Conservation (phyloP, 2,329 filamentous ascomycete species). For the Colletotrichum incanum region DNA sequence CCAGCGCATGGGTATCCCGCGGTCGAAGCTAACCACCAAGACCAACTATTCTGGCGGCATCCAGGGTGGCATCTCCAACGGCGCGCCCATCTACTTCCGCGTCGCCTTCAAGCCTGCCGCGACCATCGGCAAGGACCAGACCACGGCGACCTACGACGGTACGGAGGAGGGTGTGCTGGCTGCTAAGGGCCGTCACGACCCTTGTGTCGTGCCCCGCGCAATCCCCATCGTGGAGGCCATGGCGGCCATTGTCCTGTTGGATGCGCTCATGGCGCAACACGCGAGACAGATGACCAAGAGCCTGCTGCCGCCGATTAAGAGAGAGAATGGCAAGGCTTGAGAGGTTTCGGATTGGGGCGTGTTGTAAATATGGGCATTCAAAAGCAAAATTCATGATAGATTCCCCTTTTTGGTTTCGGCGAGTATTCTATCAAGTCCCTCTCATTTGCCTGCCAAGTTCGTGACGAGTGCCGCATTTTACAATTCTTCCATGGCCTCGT, state of each 20-base stretch:
- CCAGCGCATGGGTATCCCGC: constrained; percentile 60
- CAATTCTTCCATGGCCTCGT: constrained; percentile 26
- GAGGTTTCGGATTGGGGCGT: neutral
- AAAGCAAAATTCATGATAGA: constrained; percentile 37
- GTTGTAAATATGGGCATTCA: constrained; percentile 39
- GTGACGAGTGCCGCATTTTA: neutral
- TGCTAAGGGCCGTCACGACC: constrained; percentile 95
- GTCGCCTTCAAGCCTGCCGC: constrained; percentile 96
- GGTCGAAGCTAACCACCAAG: constrained; percentile 82
- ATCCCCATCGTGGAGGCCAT: constrained; percentile 93
- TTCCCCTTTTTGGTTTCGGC: constrained; percentile 22
- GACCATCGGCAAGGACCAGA: constrained; percentile 91
- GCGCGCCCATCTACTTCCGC: constrained; percentile 93
- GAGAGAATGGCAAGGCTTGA: constrained; percentile 31
- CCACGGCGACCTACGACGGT: constrained; percentile 85
- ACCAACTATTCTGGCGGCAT: constrained; percentile 97
- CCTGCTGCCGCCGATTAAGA: constrained; percentile 42
- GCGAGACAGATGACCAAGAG: constrained; percentile 59
- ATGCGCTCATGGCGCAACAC: constrained; percentile 88
- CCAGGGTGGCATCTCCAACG: constrained; percentile 96
- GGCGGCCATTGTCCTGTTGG: constrained; percentile 89
- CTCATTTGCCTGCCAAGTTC: neutral
- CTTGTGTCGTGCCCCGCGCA: constrained; percentile 90
- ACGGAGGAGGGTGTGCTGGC: constrained; percentile 81
- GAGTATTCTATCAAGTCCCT: neutral